A percentile compares a stretch with the other conserved stretches of the same genome.
Evolutionary conservation across 192 early-diverging fungal genomes (phyloP).

Genomic region (Kappamyces sp.): DNA sequence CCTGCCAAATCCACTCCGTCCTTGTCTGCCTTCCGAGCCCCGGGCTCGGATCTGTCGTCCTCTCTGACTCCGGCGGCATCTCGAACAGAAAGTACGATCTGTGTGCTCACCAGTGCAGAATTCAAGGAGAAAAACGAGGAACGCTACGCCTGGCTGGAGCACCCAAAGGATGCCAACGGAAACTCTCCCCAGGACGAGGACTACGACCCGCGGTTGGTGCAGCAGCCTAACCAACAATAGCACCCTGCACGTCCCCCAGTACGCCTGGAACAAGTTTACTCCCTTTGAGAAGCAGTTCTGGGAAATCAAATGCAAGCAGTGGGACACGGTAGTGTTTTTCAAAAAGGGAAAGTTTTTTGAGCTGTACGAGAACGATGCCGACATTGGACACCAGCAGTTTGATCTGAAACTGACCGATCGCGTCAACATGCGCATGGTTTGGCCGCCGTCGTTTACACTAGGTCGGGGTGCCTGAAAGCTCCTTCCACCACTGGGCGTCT

Average conservation of each 20-base stretch:
- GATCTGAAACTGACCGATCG: constrained; percentile 94
- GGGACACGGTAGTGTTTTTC: constrained; percentile 96
- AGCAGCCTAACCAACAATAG: no score
- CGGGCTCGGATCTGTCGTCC: constrained; percentile 7
- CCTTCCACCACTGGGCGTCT: constrained; percentile 91
- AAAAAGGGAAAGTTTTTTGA: constrained; percentile 99
- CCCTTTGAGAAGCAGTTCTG: constrained; percentile 98
- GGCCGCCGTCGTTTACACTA: no score
- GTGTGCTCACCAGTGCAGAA: constrained; percentile 24
- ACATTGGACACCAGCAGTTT: constrained; percentile 91
- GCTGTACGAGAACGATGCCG: constrained; percentile 97
- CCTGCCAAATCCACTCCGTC: background rate
- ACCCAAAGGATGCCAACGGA: constrained; percentile 72
- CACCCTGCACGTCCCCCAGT: constrained; percentile 74
- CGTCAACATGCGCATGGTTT: constrained; percentile 99
- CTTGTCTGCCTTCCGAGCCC: background rate
- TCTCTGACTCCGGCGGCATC: constrained; percentile 13
- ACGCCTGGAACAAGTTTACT: constrained; percentile 80
- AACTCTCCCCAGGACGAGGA: constrained; percentile 58
- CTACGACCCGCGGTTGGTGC: constrained; percentile 93
- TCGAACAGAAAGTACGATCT: constrained; percentile 20
- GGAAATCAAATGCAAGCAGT: constrained; percentile 92
- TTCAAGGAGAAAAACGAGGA: constrained; percentile 83
- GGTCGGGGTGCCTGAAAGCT: no score
- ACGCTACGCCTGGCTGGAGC: constrained; percentile 80